A percentile compares a stretch with the other conserved stretches of the same genome.
Conservation (phyloP, 768 basidiomycete genomes). For the Naematelia encephala region DNA sequence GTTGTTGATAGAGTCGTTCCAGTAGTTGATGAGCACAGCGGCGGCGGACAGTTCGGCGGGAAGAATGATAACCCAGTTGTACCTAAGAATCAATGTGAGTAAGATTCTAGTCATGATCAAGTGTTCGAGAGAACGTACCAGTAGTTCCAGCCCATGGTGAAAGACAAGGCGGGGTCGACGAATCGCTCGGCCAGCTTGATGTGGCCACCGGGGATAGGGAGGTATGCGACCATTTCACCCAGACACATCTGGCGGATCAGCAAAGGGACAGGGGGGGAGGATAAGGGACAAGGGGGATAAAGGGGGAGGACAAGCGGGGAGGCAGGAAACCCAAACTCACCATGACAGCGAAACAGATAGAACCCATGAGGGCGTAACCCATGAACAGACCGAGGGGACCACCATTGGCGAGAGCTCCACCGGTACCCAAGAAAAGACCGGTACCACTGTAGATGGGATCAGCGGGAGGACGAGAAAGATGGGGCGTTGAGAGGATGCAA, state of each 20-base stretch:
- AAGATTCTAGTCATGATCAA: slow-evolving; percentile 49
- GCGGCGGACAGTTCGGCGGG: slow-evolving; percentile 73
- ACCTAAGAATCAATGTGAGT: slow-evolving; percentile 52
- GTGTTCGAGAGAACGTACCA: background rate
- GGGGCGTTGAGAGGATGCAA: background rate
- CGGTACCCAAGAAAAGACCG: slow-evolving; percentile 61
- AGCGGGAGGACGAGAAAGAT: background rate
- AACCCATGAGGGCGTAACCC: slow-evolving; percentile 33
- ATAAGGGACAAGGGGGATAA: background rate
- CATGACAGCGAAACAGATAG: slow-evolving; percentile 59
- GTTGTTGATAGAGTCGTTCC: slow-evolving; percentile 57
- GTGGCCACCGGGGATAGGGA: slow-evolving; percentile 45
- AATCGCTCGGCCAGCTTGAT: slow-evolving; percentile 51
- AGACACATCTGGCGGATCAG: slow-evolving; percentile 21
- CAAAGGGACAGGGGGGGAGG: background rate
- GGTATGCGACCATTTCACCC: slow-evolving; percentile 39
- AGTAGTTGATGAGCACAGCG: slow-evolving; percentile 62
- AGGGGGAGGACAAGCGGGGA: background rate
- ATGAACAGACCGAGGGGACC: slow-evolving; percentile 44
- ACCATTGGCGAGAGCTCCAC: slow-evolving; percentile 42
- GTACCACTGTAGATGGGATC: slow-evolving; percentile 11
- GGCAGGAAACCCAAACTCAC: slow-evolving; percentile 38
- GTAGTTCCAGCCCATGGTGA: slow-evolving; percentile 49
- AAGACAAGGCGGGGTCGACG: slow-evolving; percentile 57
- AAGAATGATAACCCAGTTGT: slow-evolving; percentile 55